Evolutionary conservation across 2,329 filamentous ascomycete genomes (phyloP), one percentile per base, ranked within the genome.

Genomic region (Kalmusia sp.): DNA sequence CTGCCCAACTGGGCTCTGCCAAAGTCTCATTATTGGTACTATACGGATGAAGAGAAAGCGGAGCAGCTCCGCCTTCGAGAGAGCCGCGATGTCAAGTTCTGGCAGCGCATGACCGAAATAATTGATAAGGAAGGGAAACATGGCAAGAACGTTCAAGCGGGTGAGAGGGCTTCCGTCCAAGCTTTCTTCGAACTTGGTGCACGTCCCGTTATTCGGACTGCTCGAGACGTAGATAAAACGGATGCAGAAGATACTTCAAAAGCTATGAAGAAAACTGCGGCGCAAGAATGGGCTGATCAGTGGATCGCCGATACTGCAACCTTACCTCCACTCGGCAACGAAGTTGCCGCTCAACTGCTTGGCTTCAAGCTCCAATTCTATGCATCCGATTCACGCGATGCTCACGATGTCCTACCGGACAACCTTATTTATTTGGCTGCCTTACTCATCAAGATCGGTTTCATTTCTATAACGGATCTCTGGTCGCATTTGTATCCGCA

Each of bases 341-440:
- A 89, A 37, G 91, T 96, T 54, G 95, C 95, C 1, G 96, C 96
- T 25, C 95, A 98, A 71, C 83, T 99, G 3, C 86, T 99, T 12
- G 95, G 95, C 3, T 99, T 99, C 82, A 99, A 99, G 76, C 84
- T 99, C 45, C 90, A 91, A 12, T 99, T 96, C 74, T 99, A 99
- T 70, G 90, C 91, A 34, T 96, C 92, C 0, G 81, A 87, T 24
- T 87, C 89, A 30, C 86, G 93, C 51, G 86, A 91, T 54, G 83
- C 87, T 49, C 80, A 84, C 1, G 95, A 98, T 66, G 82, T 87
- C 2, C 81, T 98, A 2, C 95, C 95, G 0, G 91, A 95, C 33
- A 99, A 99, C 64, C 82, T 99, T 3, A 91, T 98, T 25, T 96
- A 95, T 62, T 84, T 99, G 15, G 89, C 93, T 0, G 93, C 95